Evolutionary conservation across 139 green algal genomes (phyloP).

Genomic region (Zygnema circumcarinatum): DNA sequence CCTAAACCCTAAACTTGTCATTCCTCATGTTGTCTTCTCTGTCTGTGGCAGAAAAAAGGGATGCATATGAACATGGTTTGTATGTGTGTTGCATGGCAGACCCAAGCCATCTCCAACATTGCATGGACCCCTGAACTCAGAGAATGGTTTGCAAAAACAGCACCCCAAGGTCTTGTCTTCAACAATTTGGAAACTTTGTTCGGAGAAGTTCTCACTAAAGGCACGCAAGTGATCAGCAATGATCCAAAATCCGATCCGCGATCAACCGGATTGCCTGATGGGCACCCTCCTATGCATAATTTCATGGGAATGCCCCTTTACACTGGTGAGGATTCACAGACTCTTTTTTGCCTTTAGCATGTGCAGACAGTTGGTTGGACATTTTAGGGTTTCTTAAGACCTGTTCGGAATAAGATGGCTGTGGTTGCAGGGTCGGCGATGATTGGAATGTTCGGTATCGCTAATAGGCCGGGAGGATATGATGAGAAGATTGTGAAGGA

Average conservation of each 20-base stretch:
- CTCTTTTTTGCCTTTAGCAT: too few relatives aligned
- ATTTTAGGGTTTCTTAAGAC: too few relatives aligned
- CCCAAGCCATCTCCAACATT: conserved; percentile 29
- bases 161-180: conserved; percentile 28
- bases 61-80: not conserved
- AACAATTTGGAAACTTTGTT: conserved; percentile 35
- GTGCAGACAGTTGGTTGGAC: too few relatives aligned
- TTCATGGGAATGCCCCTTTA: conserved; percentile 46
- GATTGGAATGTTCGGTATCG: conserved; percentile 37
- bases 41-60: not conserved
- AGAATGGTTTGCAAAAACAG: conserved; percentile 30
- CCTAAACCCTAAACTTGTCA: not conserved
- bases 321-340: conserved; percentile 12
- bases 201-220: conserved; percentile 21
- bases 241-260: conserved; percentile 22
- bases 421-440: not conserved
- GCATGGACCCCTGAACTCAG: conserved; percentile 35
- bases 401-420: too few relatives aligned
- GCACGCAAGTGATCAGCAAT: conserved; percentile 20
- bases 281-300: conserved; percentile 23
- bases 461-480: conserved; percentile 23
- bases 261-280: conserved; percentile 18
- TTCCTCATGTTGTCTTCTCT: not conserved
- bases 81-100: conserved; percentile 2
- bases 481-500: conserved; percentile 9